Evolutionary conservation across 1,284 basidiomycete species (phyloP).

Genomic region (Volvariella volvacea): DNA sequence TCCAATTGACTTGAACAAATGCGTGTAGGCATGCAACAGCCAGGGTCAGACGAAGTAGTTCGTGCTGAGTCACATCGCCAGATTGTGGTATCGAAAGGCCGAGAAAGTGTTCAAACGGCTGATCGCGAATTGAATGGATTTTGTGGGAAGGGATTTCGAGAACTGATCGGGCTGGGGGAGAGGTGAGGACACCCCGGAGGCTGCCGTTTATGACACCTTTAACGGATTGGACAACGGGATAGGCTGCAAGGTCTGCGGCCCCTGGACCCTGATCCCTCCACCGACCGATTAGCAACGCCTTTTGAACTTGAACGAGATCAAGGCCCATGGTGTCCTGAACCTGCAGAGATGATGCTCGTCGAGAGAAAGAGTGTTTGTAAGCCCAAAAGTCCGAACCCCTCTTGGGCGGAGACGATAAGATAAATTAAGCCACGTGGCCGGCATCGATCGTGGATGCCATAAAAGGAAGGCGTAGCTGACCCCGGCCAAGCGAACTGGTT

Average conservation of each 20-base stretch:
- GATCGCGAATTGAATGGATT: constrained; percentile 18
- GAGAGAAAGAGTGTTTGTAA: not conserved
- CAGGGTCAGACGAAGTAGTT: constrained; percentile 56
- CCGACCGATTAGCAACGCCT: constrained; percentile 41
- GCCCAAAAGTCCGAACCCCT: too few species aligned
- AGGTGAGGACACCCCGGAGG: constrained; percentile 45
- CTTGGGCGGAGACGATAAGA: too few species aligned
- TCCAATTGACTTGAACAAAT: constrained; percentile 96
- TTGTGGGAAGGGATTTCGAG: constrained; percentile 27
- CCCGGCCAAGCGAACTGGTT: too few species aligned
- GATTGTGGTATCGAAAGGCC: constrained; percentile 14
- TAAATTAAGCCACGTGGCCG: constrained; percentile 1
- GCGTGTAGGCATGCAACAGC: constrained; percentile 82
- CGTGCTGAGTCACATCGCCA: constrained; percentile 27
- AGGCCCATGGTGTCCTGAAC: constrained; percentile 21
- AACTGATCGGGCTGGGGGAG: constrained; percentile 37
- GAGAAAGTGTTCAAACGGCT: constrained; percentile 24
- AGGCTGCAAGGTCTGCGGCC: constrained; percentile 2
- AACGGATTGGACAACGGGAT: constrained; percentile 24
- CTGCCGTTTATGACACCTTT: constrained; percentile 39
- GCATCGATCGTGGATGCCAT: not conserved
- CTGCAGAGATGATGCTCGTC: not conserved
- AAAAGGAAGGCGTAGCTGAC: too few species aligned
- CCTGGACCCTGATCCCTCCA: constrained; percentile 31
- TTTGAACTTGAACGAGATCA: constrained; percentile 33